These are phyloP conservation scores for Syzygium aqueum DNA, from an alignment of 345 rosid genomes.

Conservation along the genomic window DNA sequence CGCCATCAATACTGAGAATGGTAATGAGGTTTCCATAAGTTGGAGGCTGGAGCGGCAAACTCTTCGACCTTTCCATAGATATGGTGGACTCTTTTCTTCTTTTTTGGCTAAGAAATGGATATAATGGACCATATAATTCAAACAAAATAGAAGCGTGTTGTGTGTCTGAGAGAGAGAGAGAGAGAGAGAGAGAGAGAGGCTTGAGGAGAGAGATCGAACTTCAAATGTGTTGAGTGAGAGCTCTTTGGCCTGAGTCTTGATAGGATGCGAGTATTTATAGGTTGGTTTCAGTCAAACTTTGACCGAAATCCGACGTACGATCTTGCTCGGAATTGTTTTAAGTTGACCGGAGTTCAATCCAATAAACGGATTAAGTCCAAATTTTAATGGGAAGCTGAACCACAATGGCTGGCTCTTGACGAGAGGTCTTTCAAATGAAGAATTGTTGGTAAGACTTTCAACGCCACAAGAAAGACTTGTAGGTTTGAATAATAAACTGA, in stretches of 20 bases:
- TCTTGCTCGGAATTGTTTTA: neutral
- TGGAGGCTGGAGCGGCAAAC: constrained; percentile 5
- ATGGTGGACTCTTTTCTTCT: too few species aligned
- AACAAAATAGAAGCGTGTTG: neutral
- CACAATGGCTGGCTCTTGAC: neutral
- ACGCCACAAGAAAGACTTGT: neutral
- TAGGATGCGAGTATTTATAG: neutral
- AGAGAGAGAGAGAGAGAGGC: neutral
- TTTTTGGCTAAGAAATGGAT: too few species aligned
- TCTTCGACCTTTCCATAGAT: constrained; percentile 6
- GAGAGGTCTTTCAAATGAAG: neutral
- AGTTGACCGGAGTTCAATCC: neutral
- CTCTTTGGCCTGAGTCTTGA: neutral
- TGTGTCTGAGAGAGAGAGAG: neutral
- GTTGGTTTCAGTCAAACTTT: neutral
- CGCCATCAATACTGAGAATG: constrained; percentile 36
- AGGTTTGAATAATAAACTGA: constrained; percentile 1
- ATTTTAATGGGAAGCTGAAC: neutral
- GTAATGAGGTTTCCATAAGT: constrained; percentile 8
- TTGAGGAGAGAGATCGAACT: neutral
- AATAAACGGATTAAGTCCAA: neutral
- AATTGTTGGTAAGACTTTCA: constrained; percentile 4
- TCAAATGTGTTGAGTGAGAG: neutral
- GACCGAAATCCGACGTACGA: neutral
- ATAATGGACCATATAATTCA: too few species aligned